These are phyloP conservation scores for Populus hybrid DNA, from an alignment of 441 rosid genomes.

Conservation along the genomic window DNA sequence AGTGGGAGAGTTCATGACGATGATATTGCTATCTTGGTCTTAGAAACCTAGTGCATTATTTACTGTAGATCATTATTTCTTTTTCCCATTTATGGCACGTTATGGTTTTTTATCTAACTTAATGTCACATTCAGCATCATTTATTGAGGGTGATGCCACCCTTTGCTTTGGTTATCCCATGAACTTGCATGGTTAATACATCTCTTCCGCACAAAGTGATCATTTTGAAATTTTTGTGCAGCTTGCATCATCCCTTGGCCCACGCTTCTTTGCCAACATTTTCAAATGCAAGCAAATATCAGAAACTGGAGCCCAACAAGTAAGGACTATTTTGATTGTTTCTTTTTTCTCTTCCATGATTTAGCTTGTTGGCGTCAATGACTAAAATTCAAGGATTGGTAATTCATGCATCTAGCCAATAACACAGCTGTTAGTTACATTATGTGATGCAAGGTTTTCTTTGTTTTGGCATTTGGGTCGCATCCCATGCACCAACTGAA, in stretches of 20 bases:
- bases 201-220: not conserved
- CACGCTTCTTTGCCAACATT: conserved; percentile 87
- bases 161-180: not conserved
- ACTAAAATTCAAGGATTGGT: not conserved
- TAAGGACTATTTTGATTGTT: conserved; percentile 23
- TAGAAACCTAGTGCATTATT: not conserved
- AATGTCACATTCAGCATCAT: not conserved
- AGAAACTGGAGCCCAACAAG: conserved; percentile 99
- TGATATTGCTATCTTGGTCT: conserved; percentile 8
- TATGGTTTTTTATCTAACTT: not conserved
- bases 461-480: no score
- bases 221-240: conserved; percentile 35
- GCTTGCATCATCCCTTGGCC: conserved; percentile 99
- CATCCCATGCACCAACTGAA: not conserved
- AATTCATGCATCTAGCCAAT: not conserved
- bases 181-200: not conserved
- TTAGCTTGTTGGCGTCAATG: not conserved
- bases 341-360: not conserved
- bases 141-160: not conserved
- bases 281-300: conserved; percentile 98
- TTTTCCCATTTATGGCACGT: conserved; percentile 3
- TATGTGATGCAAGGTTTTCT: not conserved
- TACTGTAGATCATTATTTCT: not conserved
- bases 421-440: not conserved
- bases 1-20: not conserved